Conservation (phyloP, 2,329 filamentous ascomycete genomes). For the Aspergillus sp. region DNA sequence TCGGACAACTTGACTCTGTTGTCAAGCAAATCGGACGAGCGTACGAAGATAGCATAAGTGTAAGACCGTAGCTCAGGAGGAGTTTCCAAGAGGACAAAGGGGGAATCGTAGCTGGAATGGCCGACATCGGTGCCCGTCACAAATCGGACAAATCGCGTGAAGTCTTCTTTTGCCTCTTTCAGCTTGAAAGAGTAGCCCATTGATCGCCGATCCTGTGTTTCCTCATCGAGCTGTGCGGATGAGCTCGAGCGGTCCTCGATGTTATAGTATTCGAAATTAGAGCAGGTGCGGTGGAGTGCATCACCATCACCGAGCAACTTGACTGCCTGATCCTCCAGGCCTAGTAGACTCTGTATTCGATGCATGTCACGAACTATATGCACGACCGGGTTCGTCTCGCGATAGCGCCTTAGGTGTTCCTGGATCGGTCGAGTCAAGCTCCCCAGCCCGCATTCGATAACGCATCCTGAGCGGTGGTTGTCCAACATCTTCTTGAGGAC, state of each 20-base stretch:
- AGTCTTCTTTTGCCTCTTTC: slow-evolving; percentile 62
- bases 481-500: slow-evolving; percentile 49
- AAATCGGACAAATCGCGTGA: slow-evolving; percentile 63
- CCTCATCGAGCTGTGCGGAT: slow-evolving; percentile 31
- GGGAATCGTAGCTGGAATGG: slow-evolving; percentile 60
- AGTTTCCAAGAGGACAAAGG: slow-evolving; percentile 63
- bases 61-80: slow-evolving; percentile 62
- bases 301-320: slow-evolving; percentile 51
- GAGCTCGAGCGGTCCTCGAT: slow-evolving; percentile 48
- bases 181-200: slow-evolving; percentile 54
- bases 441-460: slow-evolving; percentile 50
- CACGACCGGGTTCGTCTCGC: slow-evolving; percentile 45
- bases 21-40: slow-evolving; percentile 40
- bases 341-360: slow-evolving; percentile 46
- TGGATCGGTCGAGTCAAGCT: slow-evolving; percentile 49
- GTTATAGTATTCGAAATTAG: slow-evolving; percentile 54
- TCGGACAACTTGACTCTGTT: slow-evolving; percentile 51
- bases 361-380: slow-evolving; percentile 48
- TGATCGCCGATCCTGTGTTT: slow-evolving; percentile 49
- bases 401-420: slow-evolving; percentile 44
- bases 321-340: slow-evolving; percentile 49
- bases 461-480: slow-evolving; percentile 46
- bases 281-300: slow-evolving; percentile 52
- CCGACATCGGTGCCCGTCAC: slow-evolving; percentile 59
- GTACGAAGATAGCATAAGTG: slow-evolving; percentile 47